Evolutionary conservation across 2,329 filamentous ascomycete species (phyloP), one percentile per base, ranked within the genome.

Genomic region (Dothidotthia symphoricarpi): DNA sequence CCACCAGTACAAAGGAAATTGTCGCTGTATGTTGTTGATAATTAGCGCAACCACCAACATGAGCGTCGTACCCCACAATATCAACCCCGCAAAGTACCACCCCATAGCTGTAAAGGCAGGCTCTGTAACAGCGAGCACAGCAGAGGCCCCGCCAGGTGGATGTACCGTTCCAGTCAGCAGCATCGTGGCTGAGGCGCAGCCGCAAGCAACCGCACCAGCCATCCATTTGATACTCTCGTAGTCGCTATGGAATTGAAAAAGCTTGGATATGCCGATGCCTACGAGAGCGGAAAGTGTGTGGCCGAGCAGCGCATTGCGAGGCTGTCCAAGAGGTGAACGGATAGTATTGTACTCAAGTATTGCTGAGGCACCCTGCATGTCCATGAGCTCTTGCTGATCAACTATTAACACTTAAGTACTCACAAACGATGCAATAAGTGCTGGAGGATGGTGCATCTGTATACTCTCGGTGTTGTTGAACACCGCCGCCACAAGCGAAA

Each of bases 1-100:
- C 72, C 71, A 75, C 73, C 73, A 75, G 36, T 68, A 75, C 2
- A 70, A 37, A 0, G 73, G 73, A 45, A 72, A 75, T 38, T 67
- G 65, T 17, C 73, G 54, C 34, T 71, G 57, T 7, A 74, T 61
- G 41, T 75, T 75, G 47, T 75, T 75, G 41, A 71, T 53, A 4
- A 71, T 33, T 6, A 70, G 54, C 0, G 68, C 71, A 1, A 73
- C 67, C 0, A 52, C 17, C 3, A 72, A 31, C 70, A 75, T 71
- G 25, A 75, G 45, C 1, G 55, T 50, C 2, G 65, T 65, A 2
- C 69, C 70, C 40, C 72, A 55, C 40, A 70, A 45, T 3, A 75
- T 62, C 6, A 75, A 44, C 0, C 64, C 63, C 0, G 73, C 63
- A 43, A 69, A 74, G 25, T 61, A 61, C 72, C 72, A 75, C 2